Evolutionary conservation across 129 eudicot species (phyloP).

Genomic region (Mikania micrantha): DNA sequence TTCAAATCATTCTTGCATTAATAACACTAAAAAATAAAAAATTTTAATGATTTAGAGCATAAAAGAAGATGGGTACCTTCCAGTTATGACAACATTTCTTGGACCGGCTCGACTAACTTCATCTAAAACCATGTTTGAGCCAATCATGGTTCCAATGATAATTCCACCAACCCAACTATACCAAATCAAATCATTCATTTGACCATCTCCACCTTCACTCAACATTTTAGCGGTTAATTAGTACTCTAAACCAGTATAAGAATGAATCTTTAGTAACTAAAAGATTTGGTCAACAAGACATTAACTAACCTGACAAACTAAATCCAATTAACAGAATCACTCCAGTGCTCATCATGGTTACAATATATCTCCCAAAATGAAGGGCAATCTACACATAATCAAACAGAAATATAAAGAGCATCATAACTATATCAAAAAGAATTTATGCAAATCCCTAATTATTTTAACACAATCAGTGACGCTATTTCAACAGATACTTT

Average conservation of each 20-base stretch:
- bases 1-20: background rate
- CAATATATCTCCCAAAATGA: conserved; percentile 79
- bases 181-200: conserved; percentile 86
- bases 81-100: conserved; percentile 82
- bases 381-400: conserved; percentile 49
- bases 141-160: conserved; percentile 90
- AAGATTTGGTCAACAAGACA: background rate
- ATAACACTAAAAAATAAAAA: background rate
- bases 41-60: background rate
- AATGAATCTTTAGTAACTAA: background rate
- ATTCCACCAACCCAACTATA: conserved; percentile 98
- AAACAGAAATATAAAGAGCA: background rate
- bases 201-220: conserved; percentile 75
- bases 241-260: background rate
- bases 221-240: conserved; percentile 8
- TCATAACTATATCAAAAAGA: background rate
- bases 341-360: conserved; percentile 94
- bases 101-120: conserved; percentile 97
- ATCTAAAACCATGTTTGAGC: conserved; percentile 93
- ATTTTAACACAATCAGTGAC: background rate
- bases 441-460: background rate
- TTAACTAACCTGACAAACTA: conserved; percentile 62
- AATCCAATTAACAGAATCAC: conserved; percentile 70
- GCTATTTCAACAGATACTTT: background rate
- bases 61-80: conserved; percentile 49